Conservation (phyloP, 257 asterid species). For the Rubia yunnanensis region DNA sequence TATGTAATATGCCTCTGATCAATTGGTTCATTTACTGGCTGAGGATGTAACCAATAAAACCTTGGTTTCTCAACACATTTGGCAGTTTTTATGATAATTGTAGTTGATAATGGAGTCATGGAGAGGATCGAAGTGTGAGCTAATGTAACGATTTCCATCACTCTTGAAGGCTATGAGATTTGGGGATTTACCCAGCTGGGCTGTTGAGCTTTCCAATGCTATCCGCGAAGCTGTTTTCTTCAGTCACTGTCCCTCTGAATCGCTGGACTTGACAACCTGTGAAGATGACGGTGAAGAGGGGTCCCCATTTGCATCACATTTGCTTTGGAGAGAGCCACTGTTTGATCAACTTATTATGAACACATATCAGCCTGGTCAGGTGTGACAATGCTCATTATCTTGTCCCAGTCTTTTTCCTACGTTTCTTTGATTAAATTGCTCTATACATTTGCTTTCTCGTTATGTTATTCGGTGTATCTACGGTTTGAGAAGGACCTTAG, state of each 20-base stretch:
- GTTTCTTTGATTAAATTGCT: not conserved
- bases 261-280: constrained; percentile 4
- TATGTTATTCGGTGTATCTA: not conserved
- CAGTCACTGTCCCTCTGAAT: constrained; percentile 17
- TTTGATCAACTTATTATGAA: constrained; percentile 81
- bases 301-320: constrained; percentile 37
- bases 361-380: constrained; percentile 91
- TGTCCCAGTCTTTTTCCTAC: not conserved
- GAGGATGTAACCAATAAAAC: not conserved
- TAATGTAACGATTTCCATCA: not conserved
- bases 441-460: not conserved
- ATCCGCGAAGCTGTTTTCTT: constrained; percentile 40
- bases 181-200: constrained; percentile 88
- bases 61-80: no score
- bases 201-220: constrained; percentile 45
- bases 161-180: constrained; percentile 77
- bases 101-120: not conserved
- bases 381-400: constrained; percentile 19
- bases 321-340: constrained; percentile 71
- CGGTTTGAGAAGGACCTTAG: not conserved
- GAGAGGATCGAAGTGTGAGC: not conserved
- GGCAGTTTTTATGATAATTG: no score
- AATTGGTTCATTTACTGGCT: not conserved
- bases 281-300: constrained; percentile 22
- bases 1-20: not conserved